These are phyloP conservation scores for Puccinellia tenuiflora DNA, from an alignment of 176 grass and related monocot species.

Conservation along the genomic window DNA sequence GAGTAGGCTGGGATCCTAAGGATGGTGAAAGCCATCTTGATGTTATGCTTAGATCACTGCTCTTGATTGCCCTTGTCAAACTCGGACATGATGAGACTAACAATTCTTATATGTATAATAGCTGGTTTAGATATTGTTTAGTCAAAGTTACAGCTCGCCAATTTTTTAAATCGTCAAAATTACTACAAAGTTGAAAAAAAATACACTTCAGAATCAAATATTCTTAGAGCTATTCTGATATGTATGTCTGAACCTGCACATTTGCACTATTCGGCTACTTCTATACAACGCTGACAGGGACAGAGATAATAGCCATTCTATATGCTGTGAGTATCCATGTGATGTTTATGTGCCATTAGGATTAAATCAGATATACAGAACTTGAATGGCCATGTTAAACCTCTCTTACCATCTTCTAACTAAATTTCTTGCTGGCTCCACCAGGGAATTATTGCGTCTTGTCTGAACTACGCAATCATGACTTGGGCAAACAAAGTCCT, in stretches of 20 bases:
- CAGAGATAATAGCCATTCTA: constrained; percentile 66
- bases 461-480: constrained; percentile 87
- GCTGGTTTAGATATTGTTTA: too few relatives aligned
- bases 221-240: too few relatives aligned
- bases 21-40: constrained; percentile 77
- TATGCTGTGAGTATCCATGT: constrained; percentile 82
- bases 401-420: neutral
- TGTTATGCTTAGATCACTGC: constrained; percentile 66
- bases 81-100: constrained; percentile 51
- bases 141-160: too few relatives aligned
- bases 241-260: neutral
- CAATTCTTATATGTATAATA: neutral
- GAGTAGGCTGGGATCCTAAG: constrained; percentile 76
- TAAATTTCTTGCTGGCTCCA: neutral
- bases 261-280: neutral
- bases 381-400: neutral
- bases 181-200: too few relatives aligned
- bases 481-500: constrained; percentile 95
- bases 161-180: neutral
- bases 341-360: neutral
- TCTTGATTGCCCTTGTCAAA: constrained; percentile 74
- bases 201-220: too few relatives aligned
- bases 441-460: constrained; percentile 83
- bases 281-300: constrained; percentile 37
- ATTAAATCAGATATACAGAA: neutral